Evolutionary conservation across 1,139 yeast species (phyloP), one percentile per base, ranked within the genome.

Genomic region (Saccharomycopsis hybrid): DNA sequence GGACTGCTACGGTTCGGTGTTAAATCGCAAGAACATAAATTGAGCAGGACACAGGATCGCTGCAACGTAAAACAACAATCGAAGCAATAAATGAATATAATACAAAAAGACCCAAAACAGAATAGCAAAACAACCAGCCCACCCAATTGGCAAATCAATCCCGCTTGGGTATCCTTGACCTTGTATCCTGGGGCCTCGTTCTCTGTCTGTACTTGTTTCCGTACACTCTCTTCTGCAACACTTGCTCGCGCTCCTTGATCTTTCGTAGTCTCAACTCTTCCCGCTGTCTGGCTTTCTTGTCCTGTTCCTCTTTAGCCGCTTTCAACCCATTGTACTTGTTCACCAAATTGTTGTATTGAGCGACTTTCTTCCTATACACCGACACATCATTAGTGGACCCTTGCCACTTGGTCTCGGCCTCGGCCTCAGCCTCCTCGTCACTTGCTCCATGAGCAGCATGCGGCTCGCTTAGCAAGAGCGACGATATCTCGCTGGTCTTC

Each of bases 401-500:
- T 38, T 43, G 40, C 55, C 55, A 52, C 28, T 45, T 52, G 8
- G 18, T 25, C n/a, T 46, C 45, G 13, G 24, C 35, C 9, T 18
- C 30, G 3, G 38, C 24, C 5, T 28, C 39, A 18, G 18, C 18
- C 18, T 18, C 18, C 18, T 18, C 18, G 18, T 18, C 18, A 18
- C 18, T 18, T 18, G 24, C 18, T 18, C 18, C 18, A 18, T 18
- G 18, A 24, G 9, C 24, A 5, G 35, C 44, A 13, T 18, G 18
- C 18, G 18, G 18, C 28, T 52, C 46, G 29, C 54, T 50, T 3
- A 50, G 35, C 9, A 52, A 37, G 5, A 52, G 36, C 13, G 42
- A 37, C 2, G 55, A 52, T 24, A 50, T 52, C 32, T 52, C 55
- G 8, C 45, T 40, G 27, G 48, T 52, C 33, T 52, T 52, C 7